phyloP scores from a whole-genome alignment of 2,329 filamentous ascomycete species.

The Colletotrichum destructivum region DNA sequence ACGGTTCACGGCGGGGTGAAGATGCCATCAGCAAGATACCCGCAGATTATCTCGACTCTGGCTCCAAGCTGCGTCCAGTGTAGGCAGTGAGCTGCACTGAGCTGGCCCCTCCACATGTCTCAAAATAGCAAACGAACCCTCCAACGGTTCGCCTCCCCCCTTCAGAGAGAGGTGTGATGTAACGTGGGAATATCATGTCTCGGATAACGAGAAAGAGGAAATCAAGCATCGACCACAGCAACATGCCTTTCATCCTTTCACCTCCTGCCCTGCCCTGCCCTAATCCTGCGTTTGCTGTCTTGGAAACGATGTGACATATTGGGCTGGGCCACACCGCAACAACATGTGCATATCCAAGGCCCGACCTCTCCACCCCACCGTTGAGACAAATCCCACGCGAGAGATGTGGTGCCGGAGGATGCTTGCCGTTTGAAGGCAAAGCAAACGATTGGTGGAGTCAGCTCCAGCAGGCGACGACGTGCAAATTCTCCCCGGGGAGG shows the following conservation, averaged over 20 bases:
- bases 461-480: not conserved
- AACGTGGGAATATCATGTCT: not conserved
- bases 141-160: not conserved
- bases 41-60: conserved; percentile 11
- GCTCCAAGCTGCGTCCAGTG: not conserved
- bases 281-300: not conserved
- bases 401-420: conserved; percentile 8
- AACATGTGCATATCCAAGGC: not conserved
- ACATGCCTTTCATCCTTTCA: not conserved
- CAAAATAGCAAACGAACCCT: conserved; percentile 11
- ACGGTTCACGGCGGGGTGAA: not conserved
- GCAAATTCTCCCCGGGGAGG: not conserved
- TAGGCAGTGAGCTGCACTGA: conserved; percentile 9
- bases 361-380: not conserved
- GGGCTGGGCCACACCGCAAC: conserved; percentile 2
- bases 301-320: not conserved
- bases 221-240: not conserved
- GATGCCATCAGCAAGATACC: conserved; percentile 6
- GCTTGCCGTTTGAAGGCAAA: conserved; percentile 27
- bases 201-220: not conserved
- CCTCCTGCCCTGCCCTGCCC: too few relatives aligned
- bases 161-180: not conserved
- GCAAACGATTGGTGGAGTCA: conserved; percentile 18
- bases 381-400: conserved; percentile 1
- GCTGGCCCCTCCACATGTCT: conserved; percentile 8